These are phyloP conservation scores for Ogataea ramenticola DNA, from an alignment of 805 yeast species.

Conservation along the genomic window DNA sequence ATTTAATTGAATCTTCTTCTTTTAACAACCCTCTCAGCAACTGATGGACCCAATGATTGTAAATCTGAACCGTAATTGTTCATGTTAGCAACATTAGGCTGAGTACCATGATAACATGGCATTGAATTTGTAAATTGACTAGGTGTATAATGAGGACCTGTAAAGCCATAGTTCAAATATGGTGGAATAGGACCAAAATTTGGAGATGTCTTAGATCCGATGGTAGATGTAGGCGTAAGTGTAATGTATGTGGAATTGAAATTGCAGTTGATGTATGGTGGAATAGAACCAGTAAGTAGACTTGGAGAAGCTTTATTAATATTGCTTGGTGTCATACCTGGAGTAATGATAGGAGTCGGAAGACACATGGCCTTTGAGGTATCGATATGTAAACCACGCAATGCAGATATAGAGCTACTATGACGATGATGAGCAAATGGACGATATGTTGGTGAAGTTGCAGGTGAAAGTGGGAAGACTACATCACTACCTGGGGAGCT, in stretches of 20 bases:
- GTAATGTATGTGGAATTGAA: background rate
- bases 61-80: background rate
- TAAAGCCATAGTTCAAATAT: background rate
- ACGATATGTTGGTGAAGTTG: conserved; percentile 14
- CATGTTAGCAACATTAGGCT: background rate
- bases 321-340: conserved; percentile 24
- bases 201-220: background rate
- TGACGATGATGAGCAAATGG: conserved; percentile 13
- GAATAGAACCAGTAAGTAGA: conserved; percentile 3
- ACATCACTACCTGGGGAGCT: background rate
- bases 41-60: background rate
- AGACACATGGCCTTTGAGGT: conserved; percentile 7
- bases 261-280: background rate
- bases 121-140: background rate
- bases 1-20: background rate
- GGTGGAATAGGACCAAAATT: background rate
- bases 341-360: conserved; percentile 26
- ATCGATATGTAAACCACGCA: conserved; percentile 15
- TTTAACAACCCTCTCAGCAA: background rate
- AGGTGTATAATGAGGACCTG: background rate
- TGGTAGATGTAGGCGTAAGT: background rate
- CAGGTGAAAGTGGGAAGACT: background rate
- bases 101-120: background rate
- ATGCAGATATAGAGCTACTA: conserved; percentile 16
- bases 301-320: conserved; percentile 4